Base-by-base conservation (phyloP, 2,329 filamentous ascomycete species). In the Malbranchea zuffiana region DNA sequence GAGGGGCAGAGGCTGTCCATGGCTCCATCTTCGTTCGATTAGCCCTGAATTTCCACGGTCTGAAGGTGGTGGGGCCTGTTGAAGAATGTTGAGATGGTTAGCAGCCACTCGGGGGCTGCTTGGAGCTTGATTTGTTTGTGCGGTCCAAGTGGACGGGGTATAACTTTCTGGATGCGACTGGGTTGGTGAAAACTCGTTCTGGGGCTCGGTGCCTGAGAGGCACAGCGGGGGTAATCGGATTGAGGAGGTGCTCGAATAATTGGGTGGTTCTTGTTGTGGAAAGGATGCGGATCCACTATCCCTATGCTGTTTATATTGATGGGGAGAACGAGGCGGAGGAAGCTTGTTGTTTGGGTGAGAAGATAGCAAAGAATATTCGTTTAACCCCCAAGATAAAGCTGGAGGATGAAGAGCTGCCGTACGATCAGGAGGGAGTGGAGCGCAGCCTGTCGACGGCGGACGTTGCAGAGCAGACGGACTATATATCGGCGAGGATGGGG, bases 211-310 rank as follows among this genome's bases (percentile, higher is more conserved):
- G 25, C 26, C 31, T 12, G 39, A 26, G 8, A 35, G 39, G 6
- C 24, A 35, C 12, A 44, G 35, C 3, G 42, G 40, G 3, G 42
- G 42, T 32, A 44, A 21, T 31, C 26, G 18, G 6, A 44, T 37
- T 12, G 26, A 32, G 2, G 40, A 21, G 10, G 30, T 32, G 24
- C 27, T 23, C 17, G 36, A 25, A 20, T 27, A 21, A 6, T 35
- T 25, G 5, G 39, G 26, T 30, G 39, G 40, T 28, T 26, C 36
- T 18, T 33, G 26, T 13, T 11, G 11, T n/a, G 29, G 26, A 18
- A 35, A 36, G 31, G 24, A 38, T 19, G 38, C 19, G 13, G 41
- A 19, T 19, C 26, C 17, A 11, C 34, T 15, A 18, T 24, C n/a
- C n/a, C n/a, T 26, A 5, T 8, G 29, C 19, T 26, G 31, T 27